A percentile compares a stretch with the other conserved stretches of the same genome.
These are phyloP conservation scores for Zea mays DNA, from an alignment of 176 grass and related monocot species.

Conservation along the genomic window DNA sequence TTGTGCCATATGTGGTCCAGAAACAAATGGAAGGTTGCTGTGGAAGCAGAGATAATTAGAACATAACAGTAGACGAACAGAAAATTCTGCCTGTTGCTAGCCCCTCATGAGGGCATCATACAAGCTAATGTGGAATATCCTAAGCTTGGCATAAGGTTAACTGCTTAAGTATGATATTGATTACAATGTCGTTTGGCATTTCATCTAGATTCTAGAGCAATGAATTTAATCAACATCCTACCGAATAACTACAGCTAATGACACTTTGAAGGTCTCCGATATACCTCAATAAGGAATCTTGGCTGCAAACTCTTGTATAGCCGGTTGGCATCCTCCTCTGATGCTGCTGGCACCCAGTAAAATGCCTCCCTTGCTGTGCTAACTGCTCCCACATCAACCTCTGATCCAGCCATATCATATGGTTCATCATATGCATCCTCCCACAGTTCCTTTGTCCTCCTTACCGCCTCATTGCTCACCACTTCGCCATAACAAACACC, in stretches of 20 bases:
- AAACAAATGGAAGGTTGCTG: background rate
- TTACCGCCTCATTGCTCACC: constrained; percentile 35
- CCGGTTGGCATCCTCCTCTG: constrained; percentile 57
- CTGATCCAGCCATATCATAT: constrained; percentile 64
- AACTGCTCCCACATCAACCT: constrained; percentile 37
- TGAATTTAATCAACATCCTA: constrained; percentile 3
- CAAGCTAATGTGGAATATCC: constrained; percentile 19
- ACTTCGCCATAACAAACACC: constrained; percentile 50
- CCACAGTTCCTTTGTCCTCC: constrained; percentile 57
- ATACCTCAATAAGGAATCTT: constrained; percentile 89
- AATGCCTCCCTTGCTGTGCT: constrained; percentile 48
- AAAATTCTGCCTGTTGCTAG: constrained; percentile 3
- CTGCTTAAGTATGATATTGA: background rate
- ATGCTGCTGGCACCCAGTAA: constrained; percentile 56
- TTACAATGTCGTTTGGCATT: background rate
- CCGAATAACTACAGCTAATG: constrained; percentile 3
- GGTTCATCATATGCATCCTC: constrained; percentile 78
- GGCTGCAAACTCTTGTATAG: constrained; percentile 74
- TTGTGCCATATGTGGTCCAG: constrained; percentile 10
- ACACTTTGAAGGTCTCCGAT: constrained; percentile 25
- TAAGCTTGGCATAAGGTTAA: background rate
- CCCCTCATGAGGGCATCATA: constrained; percentile 4
- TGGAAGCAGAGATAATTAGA: background rate
- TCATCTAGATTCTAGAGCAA: constrained; percentile 2
- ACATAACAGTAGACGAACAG: background rate